Conservation (phyloP, 768 basidiomycete species). For the Pholiota conissans region DNA sequence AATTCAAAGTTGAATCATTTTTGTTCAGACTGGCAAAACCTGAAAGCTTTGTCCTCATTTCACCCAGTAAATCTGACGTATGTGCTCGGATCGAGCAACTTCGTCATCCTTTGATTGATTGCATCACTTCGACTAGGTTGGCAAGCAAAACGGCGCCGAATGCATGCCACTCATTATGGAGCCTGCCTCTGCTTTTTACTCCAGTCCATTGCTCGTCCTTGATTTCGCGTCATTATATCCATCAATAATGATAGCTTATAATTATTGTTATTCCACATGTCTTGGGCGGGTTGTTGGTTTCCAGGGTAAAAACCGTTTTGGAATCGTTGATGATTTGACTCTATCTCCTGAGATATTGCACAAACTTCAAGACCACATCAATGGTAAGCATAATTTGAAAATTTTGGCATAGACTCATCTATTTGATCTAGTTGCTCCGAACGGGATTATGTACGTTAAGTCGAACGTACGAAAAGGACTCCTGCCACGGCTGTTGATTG, state of each 20-base stretch:
- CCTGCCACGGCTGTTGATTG: slow-evolving; percentile 87
- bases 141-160: slow-evolving; percentile 93
- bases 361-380: slow-evolving; percentile 73
- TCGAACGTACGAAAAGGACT: slow-evolving; percentile 80
- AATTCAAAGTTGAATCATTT: slow-evolving; percentile 99
- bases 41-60: slow-evolving; percentile 87
- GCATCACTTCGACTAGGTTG: slow-evolving; percentile 59
- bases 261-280: slow-evolving; percentile 96
- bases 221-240: slow-evolving; percentile 98
- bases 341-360: slow-evolving; percentile 67
- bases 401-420: background rate
- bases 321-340: slow-evolving; percentile 75
- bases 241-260: slow-evolving; percentile 98
- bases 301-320: slow-evolving; percentile 86
- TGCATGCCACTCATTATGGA: slow-evolving; percentile 96
- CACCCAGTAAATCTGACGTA: slow-evolving; percentile 86
- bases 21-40: slow-evolving; percentile 98
- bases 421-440: slow-evolving; percentile 74
- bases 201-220: slow-evolving; percentile 87
- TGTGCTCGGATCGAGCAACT: slow-evolving; percentile 19
- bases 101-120: background rate
- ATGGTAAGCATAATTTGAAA: slow-evolving; percentile 44
- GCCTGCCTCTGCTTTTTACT: slow-evolving; percentile 90
- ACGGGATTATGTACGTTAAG: slow-evolving; percentile 94
- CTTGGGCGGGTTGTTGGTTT: slow-evolving; percentile 87